Conservation (phyloP, 352 stramenopile species). For the Phytophthora sojae region DNA sequence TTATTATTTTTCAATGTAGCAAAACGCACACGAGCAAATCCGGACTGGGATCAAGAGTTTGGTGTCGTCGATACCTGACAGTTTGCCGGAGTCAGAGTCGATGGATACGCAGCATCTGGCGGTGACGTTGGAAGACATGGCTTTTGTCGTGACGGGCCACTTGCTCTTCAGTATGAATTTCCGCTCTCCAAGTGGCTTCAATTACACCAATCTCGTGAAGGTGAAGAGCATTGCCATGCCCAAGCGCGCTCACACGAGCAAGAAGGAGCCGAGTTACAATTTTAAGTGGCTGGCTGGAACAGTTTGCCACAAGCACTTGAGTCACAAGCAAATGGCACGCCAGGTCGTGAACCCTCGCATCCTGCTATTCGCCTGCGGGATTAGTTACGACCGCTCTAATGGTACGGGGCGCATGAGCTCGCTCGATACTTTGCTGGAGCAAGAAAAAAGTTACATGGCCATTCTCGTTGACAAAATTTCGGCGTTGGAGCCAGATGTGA, state of each 20-base stretch:
- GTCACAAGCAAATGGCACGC: slow-evolving; percentile 96
- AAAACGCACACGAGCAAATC: slow-evolving; percentile 69
- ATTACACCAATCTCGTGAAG: slow-evolving; percentile 80
- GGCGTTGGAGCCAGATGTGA: slow-evolving; percentile 94
- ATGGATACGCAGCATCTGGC: slow-evolving; percentile 55
- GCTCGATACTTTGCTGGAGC: slow-evolving; percentile 95
- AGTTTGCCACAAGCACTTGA: slow-evolving; percentile 96
- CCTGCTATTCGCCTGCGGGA: slow-evolving; percentile 95
- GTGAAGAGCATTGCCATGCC: slow-evolving; percentile 84
- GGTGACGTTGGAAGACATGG: slow-evolving; percentile 72
- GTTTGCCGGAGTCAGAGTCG: slow-evolving; percentile 33
- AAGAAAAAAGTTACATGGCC: slow-evolving; percentile 97
- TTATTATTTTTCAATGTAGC: slow-evolving; percentile 40
- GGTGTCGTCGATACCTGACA: slow-evolving; percentile 41
- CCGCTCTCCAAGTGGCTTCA: slow-evolving; percentile 75
- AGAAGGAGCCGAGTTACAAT: slow-evolving; percentile 83
- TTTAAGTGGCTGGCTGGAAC: slow-evolving; percentile 96
- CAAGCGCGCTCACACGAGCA: slow-evolving; percentile 66
- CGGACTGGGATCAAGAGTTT: slow-evolving; percentile 58
- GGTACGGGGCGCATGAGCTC: slow-evolving; percentile 91
- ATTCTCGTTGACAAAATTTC: slow-evolving; percentile 98
- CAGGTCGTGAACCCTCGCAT: slow-evolving; percentile 96
- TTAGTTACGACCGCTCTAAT: slow-evolving; percentile 95
- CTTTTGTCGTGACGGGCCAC: slow-evolving; percentile 77
- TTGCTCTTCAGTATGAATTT: slow-evolving; percentile 88